Base-by-base conservation (phyloP, 108 stramenopile species). In the Aurantiochytrium sp. region DNA sequence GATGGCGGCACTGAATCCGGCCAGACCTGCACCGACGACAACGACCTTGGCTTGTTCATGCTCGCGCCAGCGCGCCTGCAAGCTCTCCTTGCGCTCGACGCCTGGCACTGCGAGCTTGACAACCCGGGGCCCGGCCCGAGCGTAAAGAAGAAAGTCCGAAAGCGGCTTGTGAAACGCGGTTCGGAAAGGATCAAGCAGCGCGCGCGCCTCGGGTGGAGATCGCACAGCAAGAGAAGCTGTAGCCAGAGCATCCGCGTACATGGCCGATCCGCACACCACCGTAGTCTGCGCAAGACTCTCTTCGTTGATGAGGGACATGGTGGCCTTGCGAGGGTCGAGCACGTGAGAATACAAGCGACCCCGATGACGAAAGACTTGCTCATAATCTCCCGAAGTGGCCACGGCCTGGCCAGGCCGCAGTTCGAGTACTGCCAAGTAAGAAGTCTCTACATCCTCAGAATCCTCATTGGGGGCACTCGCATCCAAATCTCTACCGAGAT, bases 361-460 rank as follows among this genome's bases (percentile, higher is more conserved):
- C 44, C 90, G 60, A 5, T 87, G 64, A 29, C 90, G 83, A 76
- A 93, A 87, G 28, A 93, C 91, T 60, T 93, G 91, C 88, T 92
- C 92, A 73, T 91, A 92, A 76, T 93, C 93, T n/a, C 93, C 93
- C 10, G 91, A 91, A 16, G 93, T 93, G 14, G 93, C 91, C 44
- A 92, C 91, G 47, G 92, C 91, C 21, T 92, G 91, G 3, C 93
- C 93, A 90, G 91, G 90, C 18, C 88, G 60, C 18, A 93, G 89
- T 16, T 92, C 92, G 47, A 93, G 58, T 5, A 92, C 51, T 43
- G 92, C 92, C 18, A 93, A 53, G 60, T 92, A 92, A 4, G 58
- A 25, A 1, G 88, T 88, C 21, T 90, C 58, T 87, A 88, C 58
- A 35, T 35, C 35, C 35, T 35, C 35, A 35, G 35, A 35, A 35